Evolutionary conservation across 345 rosid species (phyloP).

Genomic region (Durio zibethinus): DNA sequence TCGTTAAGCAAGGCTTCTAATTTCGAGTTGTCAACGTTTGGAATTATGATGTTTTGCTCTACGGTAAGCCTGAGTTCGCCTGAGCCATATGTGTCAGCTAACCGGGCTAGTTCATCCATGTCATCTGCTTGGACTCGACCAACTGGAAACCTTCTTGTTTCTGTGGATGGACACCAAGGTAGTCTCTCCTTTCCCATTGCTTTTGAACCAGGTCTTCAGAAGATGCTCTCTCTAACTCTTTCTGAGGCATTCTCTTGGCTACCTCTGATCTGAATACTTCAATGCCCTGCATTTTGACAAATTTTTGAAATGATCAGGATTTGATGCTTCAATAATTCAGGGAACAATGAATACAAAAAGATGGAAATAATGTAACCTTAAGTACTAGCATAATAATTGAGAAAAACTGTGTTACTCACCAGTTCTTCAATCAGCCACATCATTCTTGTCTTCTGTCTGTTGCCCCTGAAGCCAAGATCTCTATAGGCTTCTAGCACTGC

Average conservation of each 20-base stretch:
- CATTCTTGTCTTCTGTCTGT: constrained; percentile 91
- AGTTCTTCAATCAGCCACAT: constrained; percentile 98
- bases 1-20: constrained; percentile 64
- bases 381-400: background rate
- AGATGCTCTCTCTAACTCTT: constrained; percentile 63
- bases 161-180: constrained; percentile 80
- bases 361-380: background rate
- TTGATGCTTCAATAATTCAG: background rate
- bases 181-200: constrained; percentile 83
- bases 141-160: constrained; percentile 87
- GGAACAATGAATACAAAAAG: background rate
- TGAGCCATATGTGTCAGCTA: constrained; percentile 74
- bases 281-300: constrained; percentile 52
- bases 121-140: constrained; percentile 91
- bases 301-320: background rate
- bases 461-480: constrained; percentile 90
- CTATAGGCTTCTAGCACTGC: constrained; percentile 79
- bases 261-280: constrained; percentile 86
- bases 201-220: constrained; percentile 61
- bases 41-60: constrained; percentile 87
- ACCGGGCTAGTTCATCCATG: constrained; percentile 78
- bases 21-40: constrained; percentile 72
- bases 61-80: constrained; percentile 90
- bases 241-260: constrained; percentile 63
- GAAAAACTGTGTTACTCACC: constrained; percentile 39